phyloP scores from a whole-genome alignment of 257 asterid genomes.

The Marsdenia floribunda region DNA sequence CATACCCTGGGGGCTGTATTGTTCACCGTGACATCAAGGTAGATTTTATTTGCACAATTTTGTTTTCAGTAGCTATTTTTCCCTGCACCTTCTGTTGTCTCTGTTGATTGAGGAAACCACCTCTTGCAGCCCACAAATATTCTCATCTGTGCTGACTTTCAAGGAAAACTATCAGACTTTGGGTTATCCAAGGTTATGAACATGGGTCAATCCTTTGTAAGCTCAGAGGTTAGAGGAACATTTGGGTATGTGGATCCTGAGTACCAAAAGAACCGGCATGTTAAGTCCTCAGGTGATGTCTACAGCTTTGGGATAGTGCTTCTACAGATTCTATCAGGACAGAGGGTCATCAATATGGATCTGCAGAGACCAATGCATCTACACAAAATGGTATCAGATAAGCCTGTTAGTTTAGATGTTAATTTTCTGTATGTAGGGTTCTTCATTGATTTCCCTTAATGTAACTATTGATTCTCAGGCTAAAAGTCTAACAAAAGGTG shows the following conservation, averaged over 20 bases:
- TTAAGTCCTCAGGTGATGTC: conserved; percentile 70
- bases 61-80: neutral
- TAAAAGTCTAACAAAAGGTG: conserved; percentile 42
- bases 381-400: conserved; percentile 49
- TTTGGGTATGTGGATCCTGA: conserved; percentile 90
- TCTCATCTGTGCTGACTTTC: conserved; percentile 47
- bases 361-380: conserved; percentile 53
- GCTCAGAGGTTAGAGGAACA: conserved; percentile 85
- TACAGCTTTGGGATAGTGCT: conserved; percentile 77
- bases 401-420: no score
- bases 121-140: conserved; percentile 73
- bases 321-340: conserved; percentile 70
- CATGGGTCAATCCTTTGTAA: conserved; percentile 61
- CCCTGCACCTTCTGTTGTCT: neutral
- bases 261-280: conserved; percentile 63
- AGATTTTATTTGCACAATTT: neutral
- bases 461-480: conserved; percentile 41
- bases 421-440: neutral
- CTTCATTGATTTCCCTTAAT: neutral
- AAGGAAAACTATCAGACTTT: conserved; percentile 67
- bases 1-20: conserved; percentile 63
- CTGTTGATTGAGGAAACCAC: neutral
- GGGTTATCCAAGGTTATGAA: conserved; percentile 70
- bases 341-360: conserved; percentile 60
- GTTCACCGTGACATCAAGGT: conserved; percentile 86